These are phyloP conservation scores for Eimeria zaria DNA, from an alignment of 169 alveolate species.

Conservation along the genomic window DNA sequence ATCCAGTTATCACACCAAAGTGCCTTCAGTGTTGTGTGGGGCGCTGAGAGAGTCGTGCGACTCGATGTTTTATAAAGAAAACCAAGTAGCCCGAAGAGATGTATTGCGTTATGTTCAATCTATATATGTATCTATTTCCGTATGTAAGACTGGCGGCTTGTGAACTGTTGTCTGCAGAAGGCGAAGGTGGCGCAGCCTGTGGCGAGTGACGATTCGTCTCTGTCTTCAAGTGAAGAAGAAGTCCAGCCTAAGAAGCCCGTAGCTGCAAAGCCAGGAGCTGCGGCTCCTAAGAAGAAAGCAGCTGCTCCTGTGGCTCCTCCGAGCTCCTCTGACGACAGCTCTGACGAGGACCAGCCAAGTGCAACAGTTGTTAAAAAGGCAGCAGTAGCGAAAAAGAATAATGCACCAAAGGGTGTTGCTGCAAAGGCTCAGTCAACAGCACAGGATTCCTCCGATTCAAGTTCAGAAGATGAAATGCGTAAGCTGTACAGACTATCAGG, in stretches of 20 bases:
- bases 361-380: conserved; percentile 64
- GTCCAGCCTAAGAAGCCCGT: conserved; percentile 61
- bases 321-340: conserved; percentile 72
- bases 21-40: neutral
- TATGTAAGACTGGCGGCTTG: neutral
- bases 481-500: neutral
- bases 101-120: too few relatives aligned
- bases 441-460: conserved; percentile 64
- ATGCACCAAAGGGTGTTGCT: neutral
- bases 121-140: neutral
- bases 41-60: conserved; percentile 13
- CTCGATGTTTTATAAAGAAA: neutral
- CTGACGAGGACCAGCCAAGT: conserved; percentile 62
- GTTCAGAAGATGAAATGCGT: conserved; percentile 62
- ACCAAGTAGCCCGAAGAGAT: neutral
- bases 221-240: conserved; percentile 71
- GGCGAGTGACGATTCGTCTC: conserved; percentile 62
- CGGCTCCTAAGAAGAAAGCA: neutral
- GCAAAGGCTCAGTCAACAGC: conserved; percentile 43
- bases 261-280: neutral
- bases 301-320: conserved; percentile 29
- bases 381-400: conserved; percentile 29
- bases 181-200: conserved; percentile 69
- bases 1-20: neutral
- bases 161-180: conserved; percentile 16